Percentiles rank a stretch among this genome's conserved stretches.
Conservation (phyloP, 192 early-diverging fungal species). For the Geosiphon pyriformis region DNA sequence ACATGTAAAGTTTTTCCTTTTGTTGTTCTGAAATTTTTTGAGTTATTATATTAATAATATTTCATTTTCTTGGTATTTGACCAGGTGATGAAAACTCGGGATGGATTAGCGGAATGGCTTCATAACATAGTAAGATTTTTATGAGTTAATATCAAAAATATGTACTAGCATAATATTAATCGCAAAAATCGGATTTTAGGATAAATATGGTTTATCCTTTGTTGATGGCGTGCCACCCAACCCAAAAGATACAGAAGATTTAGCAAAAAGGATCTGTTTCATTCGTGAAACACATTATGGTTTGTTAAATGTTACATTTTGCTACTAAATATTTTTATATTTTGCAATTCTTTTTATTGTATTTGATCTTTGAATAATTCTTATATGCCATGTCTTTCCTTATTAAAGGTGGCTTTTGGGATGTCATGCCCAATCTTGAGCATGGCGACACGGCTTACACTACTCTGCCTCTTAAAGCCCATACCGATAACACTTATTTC, state of each 20-base stretch:
- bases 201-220: slow-evolving; percentile 68
- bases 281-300: slow-evolving; percentile 79
- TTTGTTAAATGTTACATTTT: background rate
- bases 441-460: slow-evolving; percentile 87
- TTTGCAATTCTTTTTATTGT: background rate
- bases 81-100: slow-evolving; percentile 61
- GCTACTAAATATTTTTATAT: background rate
- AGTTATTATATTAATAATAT: background rate
- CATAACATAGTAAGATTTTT: slow-evolving; percentile 53
- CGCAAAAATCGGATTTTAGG: slow-evolving; percentile 27
- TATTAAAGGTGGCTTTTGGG: slow-evolving; percentile 63
- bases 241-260: slow-evolving; percentile 54
- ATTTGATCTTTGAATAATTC: background rate
- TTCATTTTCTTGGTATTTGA: background rate
- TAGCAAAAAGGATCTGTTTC: slow-evolving; percentile 61
- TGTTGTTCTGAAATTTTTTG: background rate
- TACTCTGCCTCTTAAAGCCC: slow-evolving; percentile 60
- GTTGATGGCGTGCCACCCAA: slow-evolving; percentile 65
- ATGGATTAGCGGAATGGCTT: slow-evolving; percentile 67
- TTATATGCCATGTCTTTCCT: too few species aligned
- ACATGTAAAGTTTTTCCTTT: slow-evolving; percentile 1
- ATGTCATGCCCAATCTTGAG: slow-evolving; percentile 65
- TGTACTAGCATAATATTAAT: background rate
- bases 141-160: background rate
- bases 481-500: slow-evolving; percentile 86